Percentiles rank a stretch among this genome's conserved stretches.
Evolutionary conservation across 1,139 yeast species (phyloP).

Genomic region (Candida dubliniensis): DNA sequence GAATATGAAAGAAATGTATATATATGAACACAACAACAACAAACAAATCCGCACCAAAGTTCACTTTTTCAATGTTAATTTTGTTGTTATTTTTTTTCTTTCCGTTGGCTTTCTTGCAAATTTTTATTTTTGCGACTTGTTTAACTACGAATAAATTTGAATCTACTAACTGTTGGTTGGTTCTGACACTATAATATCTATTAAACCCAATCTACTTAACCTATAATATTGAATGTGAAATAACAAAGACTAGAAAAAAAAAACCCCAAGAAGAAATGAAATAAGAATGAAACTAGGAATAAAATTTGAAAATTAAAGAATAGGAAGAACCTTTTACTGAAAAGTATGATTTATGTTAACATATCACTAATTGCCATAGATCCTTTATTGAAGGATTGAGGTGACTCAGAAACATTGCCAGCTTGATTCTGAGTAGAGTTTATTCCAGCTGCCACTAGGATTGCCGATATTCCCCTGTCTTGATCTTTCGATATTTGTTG

Average conservation of each 20-base stretch:
- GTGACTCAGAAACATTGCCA: background rate
- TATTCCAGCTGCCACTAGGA: constrained; percentile 29
- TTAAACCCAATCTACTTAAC: constrained; percentile 3
- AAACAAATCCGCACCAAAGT: background rate
- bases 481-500: background rate
- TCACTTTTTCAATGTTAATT: background rate
- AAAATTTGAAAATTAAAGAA: background rate
- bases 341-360: constrained; percentile 16
- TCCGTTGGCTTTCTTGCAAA: background rate
- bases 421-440: constrained; percentile 3
- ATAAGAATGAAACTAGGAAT: background rate
- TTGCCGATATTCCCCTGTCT: constrained; percentile 26
- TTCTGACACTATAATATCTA: constrained; percentile 1
- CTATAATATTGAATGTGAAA: background rate
- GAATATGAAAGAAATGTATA: background rate
- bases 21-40: background rate
- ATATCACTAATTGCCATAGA: constrained; percentile 30
- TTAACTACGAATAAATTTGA: too few species aligned
- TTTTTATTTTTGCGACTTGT: too few species aligned
- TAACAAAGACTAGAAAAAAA: background rate
- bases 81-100: constrained; percentile 2
- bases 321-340: background rate
- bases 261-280: constrained; percentile 1
- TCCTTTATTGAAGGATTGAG: constrained; percentile 14
- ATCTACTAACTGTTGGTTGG: too few species aligned